These are phyloP conservation scores for Aquilaria agallochum DNA, from an alignment of 441 rosid species.

Conservation along the genomic window DNA sequence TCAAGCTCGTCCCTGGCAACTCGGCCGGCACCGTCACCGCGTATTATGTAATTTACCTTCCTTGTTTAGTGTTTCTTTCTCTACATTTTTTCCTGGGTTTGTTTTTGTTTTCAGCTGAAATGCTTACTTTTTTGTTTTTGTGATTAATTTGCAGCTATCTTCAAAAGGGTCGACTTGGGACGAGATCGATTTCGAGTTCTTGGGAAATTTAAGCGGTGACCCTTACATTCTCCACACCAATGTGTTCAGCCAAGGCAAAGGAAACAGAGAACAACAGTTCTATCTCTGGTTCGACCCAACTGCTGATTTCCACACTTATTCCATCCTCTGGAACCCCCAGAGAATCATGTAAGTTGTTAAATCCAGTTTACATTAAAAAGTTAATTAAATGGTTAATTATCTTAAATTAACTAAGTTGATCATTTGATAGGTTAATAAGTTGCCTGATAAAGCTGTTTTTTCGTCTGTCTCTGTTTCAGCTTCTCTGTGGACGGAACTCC, in stretches of 20 bases:
- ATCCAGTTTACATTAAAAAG: no score
- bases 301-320: conserved; percentile 61
- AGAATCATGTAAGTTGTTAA: conserved; percentile 30
- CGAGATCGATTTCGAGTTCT: conserved; percentile 63
- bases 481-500: conserved; percentile 36
- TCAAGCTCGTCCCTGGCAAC: conserved; percentile 44
- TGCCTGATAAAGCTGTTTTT: no score
- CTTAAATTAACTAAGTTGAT: no score
- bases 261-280: conserved; percentile 74
- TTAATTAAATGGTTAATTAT: no score
- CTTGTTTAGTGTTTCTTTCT: background rate
- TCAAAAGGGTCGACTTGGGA: conserved; percentile 35
- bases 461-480: conserved; percentile 1
- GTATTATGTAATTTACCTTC: conserved; percentile 27
- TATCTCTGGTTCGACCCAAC: conserved; percentile 74
- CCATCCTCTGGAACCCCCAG: conserved; percentile 67
- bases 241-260: conserved; percentile 52
- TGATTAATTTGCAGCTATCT: conserved; percentile 14
- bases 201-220: conserved; percentile 53
- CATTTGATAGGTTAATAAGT: background rate
- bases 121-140: background rate
- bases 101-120: background rate
- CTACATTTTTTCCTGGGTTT: no score
- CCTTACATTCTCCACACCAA: conserved; percentile 69
- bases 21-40: conserved; percentile 48